These are phyloP conservation scores for Dillenia turbinata DNA, from an alignment of 164 flowering plant species.

Conservation along the genomic window DNA sequence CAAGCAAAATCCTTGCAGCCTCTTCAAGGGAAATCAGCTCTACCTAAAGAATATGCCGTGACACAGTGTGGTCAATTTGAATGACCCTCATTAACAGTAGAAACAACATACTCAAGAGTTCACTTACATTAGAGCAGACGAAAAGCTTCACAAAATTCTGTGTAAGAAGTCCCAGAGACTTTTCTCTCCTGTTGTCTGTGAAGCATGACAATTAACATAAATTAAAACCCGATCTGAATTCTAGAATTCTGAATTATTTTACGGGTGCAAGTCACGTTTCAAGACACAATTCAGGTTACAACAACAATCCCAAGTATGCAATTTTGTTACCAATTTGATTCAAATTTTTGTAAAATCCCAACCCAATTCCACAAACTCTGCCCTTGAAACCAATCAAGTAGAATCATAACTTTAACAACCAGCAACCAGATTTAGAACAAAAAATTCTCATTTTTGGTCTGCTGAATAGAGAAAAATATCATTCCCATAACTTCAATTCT, in stretches of 20 bases:
- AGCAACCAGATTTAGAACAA: no score
- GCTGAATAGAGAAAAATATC: not conserved
- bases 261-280: no score
- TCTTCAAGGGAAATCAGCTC: conserved; percentile 77
- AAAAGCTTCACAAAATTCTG: conserved; percentile 95
- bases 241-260: no score
- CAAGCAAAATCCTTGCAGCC: conserved; percentile 78
- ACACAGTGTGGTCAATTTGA: not conserved
- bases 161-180: conserved; percentile 84
- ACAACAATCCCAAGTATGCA: no score
- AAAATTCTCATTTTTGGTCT: no score
- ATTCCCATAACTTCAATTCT: not conserved
- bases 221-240: conserved; percentile 3
- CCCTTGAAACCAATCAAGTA: no score
- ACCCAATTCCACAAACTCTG: no score
- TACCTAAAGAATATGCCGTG: conserved; percentile 26
- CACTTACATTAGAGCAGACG: conserved; percentile 67
- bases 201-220: conserved; percentile 2
- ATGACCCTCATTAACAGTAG: not conserved
- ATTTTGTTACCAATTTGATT: no score
- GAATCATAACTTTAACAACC: no score
- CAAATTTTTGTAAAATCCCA: no score
- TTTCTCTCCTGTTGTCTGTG: conserved; percentile 80
- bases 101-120: not conserved
- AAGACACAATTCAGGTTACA: no score